Evolutionary conservation across 768 basidiomycete species (phyloP), one percentile per base, ranked within the genome.

Genomic region (Tephrocybe sp.): DNA sequence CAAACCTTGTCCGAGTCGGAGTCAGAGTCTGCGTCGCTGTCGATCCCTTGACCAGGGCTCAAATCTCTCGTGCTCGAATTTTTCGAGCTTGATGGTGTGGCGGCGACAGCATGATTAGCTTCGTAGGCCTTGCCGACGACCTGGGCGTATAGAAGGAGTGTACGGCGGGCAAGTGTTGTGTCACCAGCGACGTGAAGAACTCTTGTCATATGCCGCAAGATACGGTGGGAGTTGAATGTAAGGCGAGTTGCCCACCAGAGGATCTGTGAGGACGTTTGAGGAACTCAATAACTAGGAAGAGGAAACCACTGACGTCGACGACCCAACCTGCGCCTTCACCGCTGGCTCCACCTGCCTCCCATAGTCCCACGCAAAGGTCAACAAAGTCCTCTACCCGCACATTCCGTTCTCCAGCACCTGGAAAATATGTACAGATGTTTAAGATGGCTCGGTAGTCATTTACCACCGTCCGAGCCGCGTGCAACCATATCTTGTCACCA

Each of bases 241-340:
- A 94, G 79, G 18, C 87, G 84, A 8, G 93, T 94, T 1, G 93
- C 88, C 93, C 93, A 94, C 89, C 93, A 96, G 1, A 98, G 77
- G 18, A 93, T 80, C 89, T 90, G 65, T 28, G 40, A 36, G 34
- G 34, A 36, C 11, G 34, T 4, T 5, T 11, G 28, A 5, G 28
- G 5, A 11, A 30, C 6, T 30, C 11, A 30, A 11, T 30, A 9
- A 15, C 15, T 36, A 17, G 42, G 20, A 41, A 42, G 53, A 33
- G 43, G 23, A 38, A 54, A 48, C 41, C 12, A 81, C 86, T 58
- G 55, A 90, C 89, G 64, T 93, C 90, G 46, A 93, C 78, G 15
- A 90, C 82, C 90, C 88, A 91, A n/a, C 78, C 80, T 1, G 83
- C 80, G 54, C 79, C 76, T 32, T 81, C 81, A 8, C 82, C 80